Evolutionary conservation across 2,329 filamentous ascomycete genomes (phyloP).

Genomic region (Cytospora chrysosperma): DNA sequence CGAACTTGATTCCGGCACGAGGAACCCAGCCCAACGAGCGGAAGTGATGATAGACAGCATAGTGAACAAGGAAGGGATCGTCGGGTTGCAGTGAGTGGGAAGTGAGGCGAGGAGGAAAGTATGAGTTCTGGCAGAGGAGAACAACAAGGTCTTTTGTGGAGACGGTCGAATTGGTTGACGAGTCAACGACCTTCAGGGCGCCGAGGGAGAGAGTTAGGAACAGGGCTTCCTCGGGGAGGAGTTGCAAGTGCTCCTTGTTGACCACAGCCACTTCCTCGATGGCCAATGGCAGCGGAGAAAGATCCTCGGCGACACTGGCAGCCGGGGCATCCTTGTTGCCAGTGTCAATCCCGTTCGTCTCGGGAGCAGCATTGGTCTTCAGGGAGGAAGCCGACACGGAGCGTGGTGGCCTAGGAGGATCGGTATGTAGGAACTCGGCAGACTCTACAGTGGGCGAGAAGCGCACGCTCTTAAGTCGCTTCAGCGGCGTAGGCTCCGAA

Average conservation of each 20-base stretch:
- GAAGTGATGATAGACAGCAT: conserved; percentile 93
- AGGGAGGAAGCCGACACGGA: conserved; percentile 15
- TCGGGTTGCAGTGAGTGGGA: conserved; percentile 60
- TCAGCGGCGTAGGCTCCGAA: conserved; percentile 30
- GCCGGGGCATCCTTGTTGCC: not conserved
- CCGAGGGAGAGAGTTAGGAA: conserved; percentile 84
- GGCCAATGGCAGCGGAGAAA: not conserved
- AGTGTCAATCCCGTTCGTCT: not conserved
- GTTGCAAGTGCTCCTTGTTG: conserved; percentile 81
- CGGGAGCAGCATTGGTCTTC: not conserved
- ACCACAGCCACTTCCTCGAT: conserved; percentile 32
- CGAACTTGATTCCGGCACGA: conserved; percentile 89
- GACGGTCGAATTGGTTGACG: conserved; percentile 44
- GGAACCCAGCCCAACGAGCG: conserved; percentile 94
- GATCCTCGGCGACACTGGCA: not conserved
- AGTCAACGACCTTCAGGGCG: conserved; percentile 62
- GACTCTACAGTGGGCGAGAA: conserved; percentile 69
- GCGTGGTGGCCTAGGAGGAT: conserved; percentile 48
- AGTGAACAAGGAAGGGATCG: conserved; percentile 81
- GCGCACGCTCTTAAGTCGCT: conserved; percentile 63
- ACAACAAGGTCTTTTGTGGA: conserved; percentile 58
- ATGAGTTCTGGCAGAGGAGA: conserved; percentile 68
- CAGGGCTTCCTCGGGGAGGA: conserved; percentile 87
- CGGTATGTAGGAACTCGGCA: conserved; percentile 55
- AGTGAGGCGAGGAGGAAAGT: conserved; percentile 58